Evolutionary conservation across 495 filamentous ascomycete genomes (phyloP).

Genomic region (Penicillium nucicola): DNA sequence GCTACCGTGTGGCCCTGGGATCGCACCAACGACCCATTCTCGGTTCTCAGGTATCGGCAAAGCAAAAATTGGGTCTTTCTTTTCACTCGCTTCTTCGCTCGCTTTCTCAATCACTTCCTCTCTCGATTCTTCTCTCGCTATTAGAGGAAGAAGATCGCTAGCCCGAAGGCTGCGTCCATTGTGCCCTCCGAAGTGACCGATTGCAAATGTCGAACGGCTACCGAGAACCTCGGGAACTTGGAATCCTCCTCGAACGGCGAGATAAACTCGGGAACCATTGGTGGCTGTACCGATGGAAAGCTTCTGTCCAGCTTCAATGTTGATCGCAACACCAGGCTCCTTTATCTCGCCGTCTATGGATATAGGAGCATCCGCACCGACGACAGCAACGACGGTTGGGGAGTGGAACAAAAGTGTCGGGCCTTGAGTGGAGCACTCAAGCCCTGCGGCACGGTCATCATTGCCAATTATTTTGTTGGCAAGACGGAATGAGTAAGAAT

Average conservation of each 20-base stretch:
- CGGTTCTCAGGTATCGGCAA: neutral
- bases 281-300: neutral
- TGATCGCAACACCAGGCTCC: neutral
- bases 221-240: slow-evolving; percentile 5
- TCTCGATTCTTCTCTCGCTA: too few species aligned
- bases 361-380: slow-evolving; percentile 4
- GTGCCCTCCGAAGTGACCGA: slow-evolving; percentile 6
- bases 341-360: neutral
- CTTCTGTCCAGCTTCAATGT: neutral
- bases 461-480: slow-evolving; percentile 8
- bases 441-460: neutral
- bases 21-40: slow-evolving; percentile 5
- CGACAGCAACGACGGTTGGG: neutral
- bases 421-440: slow-evolving; percentile 4
- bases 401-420: slow-evolving; percentile 2
- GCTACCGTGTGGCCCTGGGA: slow-evolving; percentile 4
- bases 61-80: neutral
- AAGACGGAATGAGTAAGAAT: slow-evolving; percentile 6
- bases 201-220: slow-evolving; percentile 5
- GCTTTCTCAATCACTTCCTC: too few species aligned
- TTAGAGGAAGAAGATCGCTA: slow-evolving; percentile 4
- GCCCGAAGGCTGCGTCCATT: slow-evolving; percentile 1
- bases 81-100: too few species aligned
- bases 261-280: slow-evolving; percentile 4
- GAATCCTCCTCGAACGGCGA: slow-evolving; percentile 5